These are phyloP conservation scores for Micractinium conductrix DNA, from an alignment of 139 green algal species.

Conservation along the genomic window DNA sequence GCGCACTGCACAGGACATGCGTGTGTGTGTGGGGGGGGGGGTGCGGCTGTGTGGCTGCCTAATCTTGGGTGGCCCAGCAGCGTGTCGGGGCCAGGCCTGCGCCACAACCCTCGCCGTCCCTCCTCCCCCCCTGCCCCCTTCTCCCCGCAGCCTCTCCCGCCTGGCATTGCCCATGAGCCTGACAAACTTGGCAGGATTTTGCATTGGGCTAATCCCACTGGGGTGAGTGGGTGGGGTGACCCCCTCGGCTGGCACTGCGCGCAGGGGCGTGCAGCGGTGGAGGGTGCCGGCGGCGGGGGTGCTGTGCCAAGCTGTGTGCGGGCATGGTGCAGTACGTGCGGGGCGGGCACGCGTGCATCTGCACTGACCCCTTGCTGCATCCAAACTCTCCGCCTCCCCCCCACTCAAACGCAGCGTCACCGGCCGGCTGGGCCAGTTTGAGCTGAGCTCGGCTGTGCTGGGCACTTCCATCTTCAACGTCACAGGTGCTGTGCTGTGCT, in stretches of 20 bases:
- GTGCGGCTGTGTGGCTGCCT: not conserved
- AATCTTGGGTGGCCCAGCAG: no score
- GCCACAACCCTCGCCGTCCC: not conserved
- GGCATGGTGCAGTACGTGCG: no score
- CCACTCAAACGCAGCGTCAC: not conserved
- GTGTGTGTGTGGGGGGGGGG: not conserved
- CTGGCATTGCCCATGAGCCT: slow-evolving; percentile 22
- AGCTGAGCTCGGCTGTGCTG: slow-evolving; percentile 57
- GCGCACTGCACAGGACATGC: no score
- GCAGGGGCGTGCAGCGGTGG: no score
- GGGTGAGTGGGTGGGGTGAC: no score
- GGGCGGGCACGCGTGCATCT: no score
- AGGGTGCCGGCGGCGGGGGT: no score
- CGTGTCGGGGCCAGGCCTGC: not conserved
- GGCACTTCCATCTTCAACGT: slow-evolving; percentile 78
- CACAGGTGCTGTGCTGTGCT: no score
- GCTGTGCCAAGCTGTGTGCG: no score
- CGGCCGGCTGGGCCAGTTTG: slow-evolving; percentile 33
- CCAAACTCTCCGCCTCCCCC: no score
- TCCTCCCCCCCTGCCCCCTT: not conserved
- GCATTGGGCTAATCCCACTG: slow-evolving; percentile 27
- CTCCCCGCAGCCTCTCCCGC: not conserved
- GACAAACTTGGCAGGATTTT: slow-evolving; percentile 23
- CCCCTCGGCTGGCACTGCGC: no score
- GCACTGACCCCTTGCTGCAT: no score